Evolutionary conservation across 345 rosid species (phyloP).

Genomic region (Camelina sativa): DNA sequence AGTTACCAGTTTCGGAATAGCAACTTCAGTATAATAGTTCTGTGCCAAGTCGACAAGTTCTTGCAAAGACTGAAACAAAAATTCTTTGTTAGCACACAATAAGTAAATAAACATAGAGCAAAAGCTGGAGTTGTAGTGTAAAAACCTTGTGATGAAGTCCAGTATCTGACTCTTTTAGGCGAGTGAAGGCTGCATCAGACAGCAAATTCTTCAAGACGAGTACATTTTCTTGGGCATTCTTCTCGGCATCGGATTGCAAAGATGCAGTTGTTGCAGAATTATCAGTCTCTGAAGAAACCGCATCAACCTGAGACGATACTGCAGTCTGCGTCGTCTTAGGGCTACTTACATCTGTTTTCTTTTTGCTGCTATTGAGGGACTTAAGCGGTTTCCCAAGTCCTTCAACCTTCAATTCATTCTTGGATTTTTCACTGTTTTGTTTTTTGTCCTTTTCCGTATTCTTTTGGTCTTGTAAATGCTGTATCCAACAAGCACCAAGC

Average conservation of each 20-base stretch:
- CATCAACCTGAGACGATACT: slow-evolving; percentile 48
- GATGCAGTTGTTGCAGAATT: slow-evolving; percentile 47
- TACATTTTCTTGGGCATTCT: slow-evolving; percentile 55
- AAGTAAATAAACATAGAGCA: slow-evolving; percentile 28
- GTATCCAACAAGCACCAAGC: slow-evolving; percentile 99
- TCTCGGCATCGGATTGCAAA: slow-evolving; percentile 59
- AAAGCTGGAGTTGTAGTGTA: slow-evolving; percentile 16
- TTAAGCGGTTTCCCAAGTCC: slow-evolving; percentile 95
- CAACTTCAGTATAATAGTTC: slow-evolving; percentile 80
- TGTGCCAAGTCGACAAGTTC: slow-evolving; percentile 82
- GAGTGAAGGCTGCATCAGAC: slow-evolving; percentile 77
- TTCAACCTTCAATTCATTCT: slow-evolving; percentile 90
- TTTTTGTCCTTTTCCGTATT: slow-evolving; percentile 87
- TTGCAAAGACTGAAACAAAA: slow-evolving; percentile 67
- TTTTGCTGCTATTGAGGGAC: slow-evolving; percentile 80
- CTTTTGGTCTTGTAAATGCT: slow-evolving; percentile 92
- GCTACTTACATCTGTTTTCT: slow-evolving; percentile 59
- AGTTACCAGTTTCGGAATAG: slow-evolving; percentile 95
- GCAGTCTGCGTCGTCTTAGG: slow-evolving; percentile 49
- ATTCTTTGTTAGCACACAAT: slow-evolving; percentile 40
- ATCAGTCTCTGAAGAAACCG: slow-evolving; percentile 50
- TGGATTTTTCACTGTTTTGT: slow-evolving; percentile 61
- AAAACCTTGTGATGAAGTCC: slow-evolving; percentile 91
- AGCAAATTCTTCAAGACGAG: slow-evolving; percentile 60
- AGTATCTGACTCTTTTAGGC: slow-evolving; percentile 86